phyloP scores from a whole-genome alignment of 2,329 filamentous ascomycete genomes.

The Balansia obtecta region DNA sequence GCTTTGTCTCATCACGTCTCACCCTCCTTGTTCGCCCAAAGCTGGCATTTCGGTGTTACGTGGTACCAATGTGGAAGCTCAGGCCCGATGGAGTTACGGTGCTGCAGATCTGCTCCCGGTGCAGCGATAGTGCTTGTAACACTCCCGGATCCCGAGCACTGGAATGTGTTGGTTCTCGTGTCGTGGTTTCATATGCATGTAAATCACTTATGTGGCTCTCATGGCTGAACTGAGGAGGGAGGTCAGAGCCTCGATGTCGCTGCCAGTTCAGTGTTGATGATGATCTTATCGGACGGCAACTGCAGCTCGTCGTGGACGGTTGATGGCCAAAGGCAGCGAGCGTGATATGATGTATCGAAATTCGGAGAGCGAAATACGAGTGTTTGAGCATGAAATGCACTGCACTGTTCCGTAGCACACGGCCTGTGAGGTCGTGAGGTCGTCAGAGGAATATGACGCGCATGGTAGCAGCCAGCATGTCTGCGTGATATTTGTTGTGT shows the following conservation, averaged over 20 bases:
- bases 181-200: background rate
- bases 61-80: constrained; percentile 12
- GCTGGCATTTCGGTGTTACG: constrained; percentile 24
- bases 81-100: background rate
- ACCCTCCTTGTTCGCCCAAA: constrained; percentile 28
- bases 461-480: constrained; percentile 3
- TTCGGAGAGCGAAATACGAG: background rate
- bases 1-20: constrained; percentile 33
- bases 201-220: background rate
- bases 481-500: background rate
- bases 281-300: background rate
- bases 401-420: background rate
- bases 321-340: background rate
- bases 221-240: background rate
- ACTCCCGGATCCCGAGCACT: background rate
- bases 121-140: background rate
- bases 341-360: background rate
- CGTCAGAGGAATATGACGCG: constrained; percentile 4
- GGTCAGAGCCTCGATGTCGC: background rate
- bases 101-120: background rate
- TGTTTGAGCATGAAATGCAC: background rate
- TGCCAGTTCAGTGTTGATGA: background rate
- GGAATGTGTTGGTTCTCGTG: background rate
- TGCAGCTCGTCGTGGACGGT: background rate
- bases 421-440: constrained; percentile 1